These are phyloP conservation scores for Eutypa lata DNA, from an alignment of 2,329 filamentous ascomycete genomes.

Conservation along the genomic window DNA sequence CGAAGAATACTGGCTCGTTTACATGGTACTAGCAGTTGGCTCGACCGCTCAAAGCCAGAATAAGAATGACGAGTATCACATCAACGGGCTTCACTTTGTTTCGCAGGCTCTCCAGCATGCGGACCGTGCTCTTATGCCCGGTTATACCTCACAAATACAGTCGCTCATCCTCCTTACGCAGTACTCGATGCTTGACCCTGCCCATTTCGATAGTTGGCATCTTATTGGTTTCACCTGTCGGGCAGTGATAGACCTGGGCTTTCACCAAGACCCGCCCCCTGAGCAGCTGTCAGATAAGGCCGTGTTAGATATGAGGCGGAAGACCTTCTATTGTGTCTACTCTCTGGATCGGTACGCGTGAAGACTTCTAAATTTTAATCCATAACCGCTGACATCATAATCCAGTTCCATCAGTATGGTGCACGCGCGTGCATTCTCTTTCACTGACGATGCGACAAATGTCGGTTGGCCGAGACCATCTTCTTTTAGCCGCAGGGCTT, in stretches of 20 bases:
- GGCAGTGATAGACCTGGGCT: slow-evolving; percentile 82
- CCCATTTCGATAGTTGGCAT: slow-evolving; percentile 92
- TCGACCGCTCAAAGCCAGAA: slow-evolving; percentile 70
- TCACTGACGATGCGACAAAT: slow-evolving; percentile 83
- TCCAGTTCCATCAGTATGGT: slow-evolving; percentile 72
- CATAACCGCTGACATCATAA: slow-evolving; percentile 4
- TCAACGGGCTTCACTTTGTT: slow-evolving; percentile 53
- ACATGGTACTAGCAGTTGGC: slow-evolving; percentile 84
- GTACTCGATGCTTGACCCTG: slow-evolving; percentile 85
- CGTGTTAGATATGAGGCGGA: slow-evolving; percentile 72
- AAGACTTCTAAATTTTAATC: not conserved
- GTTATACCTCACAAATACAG: slow-evolving; percentile 81
- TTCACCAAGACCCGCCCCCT: slow-evolving; percentile 84
- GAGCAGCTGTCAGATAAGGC: slow-evolving; percentile 65
- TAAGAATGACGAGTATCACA: slow-evolving; percentile 62
- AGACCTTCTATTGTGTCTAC: slow-evolving; percentile 89
- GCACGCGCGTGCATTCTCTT: slow-evolving; percentile 83
- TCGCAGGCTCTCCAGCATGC: slow-evolving; percentile 70
- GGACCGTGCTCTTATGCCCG: slow-evolving; percentile 80
- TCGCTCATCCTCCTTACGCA: slow-evolving; percentile 82
- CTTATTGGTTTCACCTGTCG: slow-evolving; percentile 86
- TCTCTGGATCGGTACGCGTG: slow-evolving; percentile 72
- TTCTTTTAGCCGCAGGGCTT: slow-evolving; percentile 39
- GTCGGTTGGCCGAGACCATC: slow-evolving; percentile 68
- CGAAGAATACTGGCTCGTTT: slow-evolving; percentile 81